A percentile compares a stretch with the other conserved stretches of the same genome.
These are phyloP conservation scores for Solanum etuberosum DNA, from an alignment of 257 asterid genomes.

Conservation along the genomic window DNA sequence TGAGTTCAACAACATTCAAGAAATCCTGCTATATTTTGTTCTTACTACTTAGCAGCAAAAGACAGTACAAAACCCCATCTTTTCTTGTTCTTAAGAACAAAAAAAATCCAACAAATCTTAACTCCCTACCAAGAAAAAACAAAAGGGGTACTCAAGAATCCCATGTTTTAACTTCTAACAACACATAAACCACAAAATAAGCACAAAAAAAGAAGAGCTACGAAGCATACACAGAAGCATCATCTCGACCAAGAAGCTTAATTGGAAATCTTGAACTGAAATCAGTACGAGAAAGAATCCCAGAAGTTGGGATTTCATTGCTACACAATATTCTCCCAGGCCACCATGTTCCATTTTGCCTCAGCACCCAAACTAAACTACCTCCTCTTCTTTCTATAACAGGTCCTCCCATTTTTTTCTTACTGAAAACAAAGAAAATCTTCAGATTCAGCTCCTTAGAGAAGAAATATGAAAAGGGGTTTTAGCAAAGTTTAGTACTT, in stretches of 20 bases:
- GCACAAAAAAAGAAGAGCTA: not conserved
- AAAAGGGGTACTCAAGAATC: not conserved
- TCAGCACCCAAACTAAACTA: conserved; percentile 22
- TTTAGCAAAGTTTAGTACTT: not conserved
- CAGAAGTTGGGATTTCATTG: not conserved
- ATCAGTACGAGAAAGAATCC: not conserved
- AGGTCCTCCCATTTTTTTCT: not conserved
- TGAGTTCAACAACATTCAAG: not conserved
- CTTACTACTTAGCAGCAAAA: not conserved
- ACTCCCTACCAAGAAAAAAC: not conserved
- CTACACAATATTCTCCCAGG: conserved; percentile 9
- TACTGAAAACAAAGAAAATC: not conserved
- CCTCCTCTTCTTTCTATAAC: conserved; percentile 1
- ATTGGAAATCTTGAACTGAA: conserved; percentile 6
- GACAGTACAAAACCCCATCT: too few relatives aligned
- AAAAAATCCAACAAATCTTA: not conserved
- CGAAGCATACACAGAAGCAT: conserved; percentile 22
- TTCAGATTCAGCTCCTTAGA: not conserved
- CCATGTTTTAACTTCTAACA: not conserved
- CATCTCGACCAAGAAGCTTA: conserved; percentile 19
- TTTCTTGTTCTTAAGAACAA: not conserved
- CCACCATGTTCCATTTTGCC: conserved; percentile 20
- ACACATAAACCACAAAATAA: not conserved
- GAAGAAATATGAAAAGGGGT: not conserved
- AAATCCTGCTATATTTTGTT: not conserved